Percentiles rank a stretch among this genome's conserved stretches.
These are phyloP conservation scores for Fusarium cyanostomum DNA, from an alignment of 2,329 filamentous ascomycete genomes.

Conservation along the genomic window DNA sequence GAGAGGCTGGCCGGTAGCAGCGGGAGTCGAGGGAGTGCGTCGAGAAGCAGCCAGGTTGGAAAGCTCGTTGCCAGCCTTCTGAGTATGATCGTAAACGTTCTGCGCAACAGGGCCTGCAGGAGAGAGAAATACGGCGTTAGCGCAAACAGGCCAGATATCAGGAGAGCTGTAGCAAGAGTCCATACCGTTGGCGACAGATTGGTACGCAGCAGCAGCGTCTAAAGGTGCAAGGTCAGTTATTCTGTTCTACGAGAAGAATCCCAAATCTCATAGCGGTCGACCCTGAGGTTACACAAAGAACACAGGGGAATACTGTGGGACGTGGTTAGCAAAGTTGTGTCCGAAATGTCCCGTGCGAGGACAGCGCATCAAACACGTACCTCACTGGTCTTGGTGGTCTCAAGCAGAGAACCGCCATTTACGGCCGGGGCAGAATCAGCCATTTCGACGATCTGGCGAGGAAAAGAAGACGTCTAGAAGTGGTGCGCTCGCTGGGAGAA, in stretches of 20 bases:
- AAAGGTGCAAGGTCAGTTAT: constrained; percentile 45
- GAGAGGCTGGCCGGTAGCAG: constrained; percentile 69
- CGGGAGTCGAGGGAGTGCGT: constrained; percentile 61
- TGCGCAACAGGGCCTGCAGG: constrained; percentile 65
- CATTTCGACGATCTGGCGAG: constrained; percentile 42
- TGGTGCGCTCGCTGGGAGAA: constrained; percentile 20
- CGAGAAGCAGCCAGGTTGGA: constrained; percentile 67
- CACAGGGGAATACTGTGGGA: constrained; percentile 22
- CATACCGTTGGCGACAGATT: constrained; percentile 58
- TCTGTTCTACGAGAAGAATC: neutral
- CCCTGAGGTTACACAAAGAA: constrained; percentile 6
- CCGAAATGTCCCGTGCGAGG: constrained; percentile 18
- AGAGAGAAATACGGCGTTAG: constrained; percentile 17
- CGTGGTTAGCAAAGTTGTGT: constrained; percentile 35
- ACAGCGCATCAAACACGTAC: constrained; percentile 49
- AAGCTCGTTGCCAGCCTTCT: constrained; percentile 65
- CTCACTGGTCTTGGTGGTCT: constrained; percentile 64
- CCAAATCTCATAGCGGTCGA: neutral
- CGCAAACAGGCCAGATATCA: constrained; percentile 9
- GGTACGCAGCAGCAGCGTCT: constrained; percentile 62
- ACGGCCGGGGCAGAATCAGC: constrained; percentile 47
- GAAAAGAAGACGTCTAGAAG: constrained; percentile 11
- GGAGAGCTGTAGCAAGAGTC: constrained; percentile 29
- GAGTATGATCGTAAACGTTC: constrained; percentile 65
- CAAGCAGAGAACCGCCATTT: constrained; percentile 58